These are phyloP conservation scores for Scenedesmus sp. DNA, from an alignment of 163 green algal genomes.

Conservation along the genomic window DNA sequence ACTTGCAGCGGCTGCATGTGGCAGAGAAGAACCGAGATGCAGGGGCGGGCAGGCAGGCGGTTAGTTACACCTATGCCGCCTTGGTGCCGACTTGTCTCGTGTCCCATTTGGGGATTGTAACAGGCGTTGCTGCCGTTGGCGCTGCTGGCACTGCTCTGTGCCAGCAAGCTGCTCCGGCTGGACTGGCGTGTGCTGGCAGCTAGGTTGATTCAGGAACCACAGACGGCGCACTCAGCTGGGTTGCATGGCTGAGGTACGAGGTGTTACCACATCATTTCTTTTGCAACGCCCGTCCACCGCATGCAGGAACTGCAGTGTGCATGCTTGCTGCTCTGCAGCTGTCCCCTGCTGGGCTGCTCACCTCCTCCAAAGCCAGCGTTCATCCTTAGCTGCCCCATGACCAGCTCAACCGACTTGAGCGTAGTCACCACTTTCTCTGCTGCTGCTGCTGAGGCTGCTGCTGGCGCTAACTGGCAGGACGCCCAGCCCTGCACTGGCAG, in stretches of 20 bases:
- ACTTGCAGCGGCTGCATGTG: not conserved
- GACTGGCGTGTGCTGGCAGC: not conserved
- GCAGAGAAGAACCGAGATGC: not conserved
- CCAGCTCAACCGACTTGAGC: not conserved
- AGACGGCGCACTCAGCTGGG: not conserved
- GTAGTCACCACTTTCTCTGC: not conserved
- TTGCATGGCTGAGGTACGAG: not conserved
- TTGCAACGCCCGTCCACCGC: not conserved
- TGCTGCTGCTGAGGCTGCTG: conserved; percentile 12
- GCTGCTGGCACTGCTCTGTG: not conserved
- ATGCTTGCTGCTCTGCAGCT: not conserved
- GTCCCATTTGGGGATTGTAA: not conserved
- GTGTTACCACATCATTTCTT: not conserved
- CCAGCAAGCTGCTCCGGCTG: not conserved
- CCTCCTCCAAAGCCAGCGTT: not conserved
- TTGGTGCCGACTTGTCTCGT: not conserved
- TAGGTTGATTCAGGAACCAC: not conserved
- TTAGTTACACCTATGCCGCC: not conserved
- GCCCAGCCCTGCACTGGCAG: conserved; percentile 10
- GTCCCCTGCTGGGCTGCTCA: not conserved
- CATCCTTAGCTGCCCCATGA: not conserved
- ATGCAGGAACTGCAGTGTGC: not conserved
- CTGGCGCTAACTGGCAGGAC: not conserved
- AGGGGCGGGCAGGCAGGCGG: not conserved
- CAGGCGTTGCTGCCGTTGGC: not conserved